These are phyloP conservation scores for Aspergillus indologenus DNA, from an alignment of 495 filamentous ascomycete species.

Conservation along the genomic window DNA sequence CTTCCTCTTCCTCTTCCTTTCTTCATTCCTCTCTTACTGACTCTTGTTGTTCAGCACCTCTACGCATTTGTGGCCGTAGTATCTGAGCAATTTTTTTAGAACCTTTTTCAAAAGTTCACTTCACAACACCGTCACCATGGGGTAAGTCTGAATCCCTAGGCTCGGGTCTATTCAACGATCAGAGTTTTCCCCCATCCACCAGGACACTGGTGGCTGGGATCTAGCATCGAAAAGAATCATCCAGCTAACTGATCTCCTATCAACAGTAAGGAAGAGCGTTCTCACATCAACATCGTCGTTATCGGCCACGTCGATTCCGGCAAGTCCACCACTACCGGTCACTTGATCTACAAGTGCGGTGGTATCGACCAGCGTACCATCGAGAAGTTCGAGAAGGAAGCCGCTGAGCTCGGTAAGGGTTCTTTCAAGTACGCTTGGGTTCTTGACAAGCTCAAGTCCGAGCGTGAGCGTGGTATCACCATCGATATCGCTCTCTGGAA, in stretches of 20 bases:
- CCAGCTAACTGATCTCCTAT: conserved; percentile 12
- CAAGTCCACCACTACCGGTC: conserved; percentile 97
- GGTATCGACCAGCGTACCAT: conserved; percentile 99
- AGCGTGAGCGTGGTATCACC: conserved; percentile 99
- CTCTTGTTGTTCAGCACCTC: conserved; percentile 47
- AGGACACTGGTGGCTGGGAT: too few species aligned
- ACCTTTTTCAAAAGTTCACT: conserved; percentile 42
- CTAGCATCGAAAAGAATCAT: too few species aligned
- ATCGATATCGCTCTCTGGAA: conserved; percentile 99
- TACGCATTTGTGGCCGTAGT: conserved; percentile 49
- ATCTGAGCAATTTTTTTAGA: conserved; percentile 46
- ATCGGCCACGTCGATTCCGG: conserved; percentile 99
- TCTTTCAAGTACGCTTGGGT: conserved; percentile 99
- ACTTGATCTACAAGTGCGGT: conserved; percentile 99
- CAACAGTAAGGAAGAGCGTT: conserved; percentile 76
- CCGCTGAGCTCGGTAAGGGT: conserved; percentile 98
- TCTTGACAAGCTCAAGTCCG: conserved; percentile 99
- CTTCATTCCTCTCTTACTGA: conserved; percentile 34
- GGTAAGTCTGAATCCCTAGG: conserved; percentile 36
- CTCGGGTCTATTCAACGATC: too few species aligned
- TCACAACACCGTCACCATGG: conserved; percentile 48
- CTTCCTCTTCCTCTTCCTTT: conserved; percentile 10
- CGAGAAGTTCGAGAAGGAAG: conserved; percentile 99
- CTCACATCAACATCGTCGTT: conserved; percentile 96
- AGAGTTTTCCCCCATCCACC: too few species aligned